Evolutionary conservation across 2,329 filamentous ascomycete species (phyloP).

Genomic region (Chrysoporthe cubensis): DNA sequence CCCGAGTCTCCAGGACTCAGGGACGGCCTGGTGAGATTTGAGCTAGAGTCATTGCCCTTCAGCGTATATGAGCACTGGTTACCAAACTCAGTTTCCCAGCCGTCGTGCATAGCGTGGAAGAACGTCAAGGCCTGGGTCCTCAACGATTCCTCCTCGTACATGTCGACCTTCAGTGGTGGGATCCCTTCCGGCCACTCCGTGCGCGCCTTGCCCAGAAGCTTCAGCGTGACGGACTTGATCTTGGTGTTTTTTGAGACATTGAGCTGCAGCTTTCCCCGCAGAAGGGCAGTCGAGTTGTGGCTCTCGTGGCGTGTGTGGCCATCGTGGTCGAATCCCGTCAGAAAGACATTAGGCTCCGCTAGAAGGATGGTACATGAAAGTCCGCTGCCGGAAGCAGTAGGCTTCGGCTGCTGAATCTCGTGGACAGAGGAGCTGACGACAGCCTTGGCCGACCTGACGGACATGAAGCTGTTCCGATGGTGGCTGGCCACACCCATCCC

Average conservation of each 20-base stretch:
- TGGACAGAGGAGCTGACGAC: constrained; percentile 55
- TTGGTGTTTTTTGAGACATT: constrained; percentile 88
- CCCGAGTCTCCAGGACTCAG: constrained; percentile 37
- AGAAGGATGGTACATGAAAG: constrained; percentile 74
- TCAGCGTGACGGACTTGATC: constrained; percentile 87
- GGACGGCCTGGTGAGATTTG: constrained; percentile 34
- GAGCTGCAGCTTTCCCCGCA: constrained; percentile 82
- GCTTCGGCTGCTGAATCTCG: constrained; percentile 61
- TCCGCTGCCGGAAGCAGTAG: constrained; percentile 77
- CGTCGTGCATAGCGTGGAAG: constrained; percentile 76
- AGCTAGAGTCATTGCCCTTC: constrained; percentile 43
- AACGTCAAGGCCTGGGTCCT: constrained; percentile 90
- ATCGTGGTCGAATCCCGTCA: constrained; percentile 78
- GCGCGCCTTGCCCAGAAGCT: constrained; percentile 80
- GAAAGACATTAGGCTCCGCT: constrained; percentile 79
- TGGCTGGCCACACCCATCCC: constrained; percentile 26
- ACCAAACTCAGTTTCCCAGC: constrained; percentile 65
- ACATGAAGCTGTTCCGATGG: constrained; percentile 55
- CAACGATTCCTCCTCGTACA: constrained; percentile 81
- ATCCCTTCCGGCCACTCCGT: constrained; percentile 98
- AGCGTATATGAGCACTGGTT: constrained; percentile 63
- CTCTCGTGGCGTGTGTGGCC: constrained; percentile 58
- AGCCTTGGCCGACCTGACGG: constrained; percentile 55
- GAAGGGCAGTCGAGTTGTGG: constrained; percentile 72
- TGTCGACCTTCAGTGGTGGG: constrained; percentile 81